Evolutionary conservation across 139 green algal genomes (phyloP), one percentile per base, ranked within the genome.

Genomic region (Yamagishiella unicocca): DNA sequence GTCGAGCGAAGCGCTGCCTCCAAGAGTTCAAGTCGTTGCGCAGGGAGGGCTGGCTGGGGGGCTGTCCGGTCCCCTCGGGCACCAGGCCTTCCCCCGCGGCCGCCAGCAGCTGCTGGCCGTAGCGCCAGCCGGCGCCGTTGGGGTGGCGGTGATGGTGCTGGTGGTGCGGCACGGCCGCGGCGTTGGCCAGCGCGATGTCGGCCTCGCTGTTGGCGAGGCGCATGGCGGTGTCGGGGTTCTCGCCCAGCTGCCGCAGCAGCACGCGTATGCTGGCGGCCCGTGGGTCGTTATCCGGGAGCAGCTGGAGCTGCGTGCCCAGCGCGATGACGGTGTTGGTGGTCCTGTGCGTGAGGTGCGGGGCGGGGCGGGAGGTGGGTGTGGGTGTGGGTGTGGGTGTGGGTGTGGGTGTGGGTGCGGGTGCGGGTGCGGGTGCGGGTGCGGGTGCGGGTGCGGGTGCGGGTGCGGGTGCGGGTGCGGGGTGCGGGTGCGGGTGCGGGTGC

Each of bases 271-370:
- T 9, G 40, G 0, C 62, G 61, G 79, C 45, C 35, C 79, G 79
- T 33, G 79, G 79, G 79, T 85, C 79, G 58, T 85, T 85, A 61
- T 75, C n/a, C 40, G 79, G 79, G 27, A 76, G 79, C 61, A 85
- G 38, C 79, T 85, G 79, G 61, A 85, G 58, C 62, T 76, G 79
- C 42, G n/a, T 50, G 58, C 79, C 79, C 24, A 73, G 58, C 12
- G 79, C 38, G 42, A 85, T 75, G n/a, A 85, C 79, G 6, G 79
- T 85, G 79, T 75, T 76, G 79, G 79, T 85, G 61, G 61, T 85
- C 21, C 71, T 79, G 71, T 21, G 38, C n/a, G n/a, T n/a, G n/a
- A n/a, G n/a, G n/a, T n/a, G n/a, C 8, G 37, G 21, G 38, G 71
- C 21, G 31, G 40, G 38, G 35, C 10, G 29, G 9, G 38, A 3